Percentiles rank a stretch among this genome's conserved stretches.
Conservation (phyloP, 139 green algal genomes). For the Coelastrella sp. region DNA sequence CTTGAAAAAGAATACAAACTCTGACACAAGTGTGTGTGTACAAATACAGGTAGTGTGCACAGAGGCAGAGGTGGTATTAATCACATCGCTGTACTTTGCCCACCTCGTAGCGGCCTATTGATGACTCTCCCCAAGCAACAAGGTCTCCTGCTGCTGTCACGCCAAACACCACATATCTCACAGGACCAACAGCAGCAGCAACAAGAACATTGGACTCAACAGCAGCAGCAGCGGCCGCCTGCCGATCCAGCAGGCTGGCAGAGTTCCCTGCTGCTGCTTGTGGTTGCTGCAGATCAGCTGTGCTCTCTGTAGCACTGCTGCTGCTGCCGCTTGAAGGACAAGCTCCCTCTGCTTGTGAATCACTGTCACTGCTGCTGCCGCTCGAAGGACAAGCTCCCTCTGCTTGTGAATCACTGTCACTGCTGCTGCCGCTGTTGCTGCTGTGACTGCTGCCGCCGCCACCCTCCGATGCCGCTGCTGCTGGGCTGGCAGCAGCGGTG, state of each 20-base stretch:
- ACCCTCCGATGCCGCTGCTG: no score
- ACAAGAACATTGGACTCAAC: background rate
- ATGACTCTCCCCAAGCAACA: constrained; percentile 8
- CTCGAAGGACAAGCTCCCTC: no score
- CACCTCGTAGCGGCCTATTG: constrained; percentile 11
- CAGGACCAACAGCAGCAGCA: constrained; percentile 11
- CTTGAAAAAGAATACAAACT: no score
- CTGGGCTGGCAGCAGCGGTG: background rate
- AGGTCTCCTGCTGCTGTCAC: constrained; percentile 28
- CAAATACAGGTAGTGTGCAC: no score
- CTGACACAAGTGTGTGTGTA: no score
- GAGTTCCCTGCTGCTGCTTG: background rate
- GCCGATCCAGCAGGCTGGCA: background rate
- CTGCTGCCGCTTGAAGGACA: background rate
- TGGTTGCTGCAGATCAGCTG: background rate
- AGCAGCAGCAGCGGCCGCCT: background rate
- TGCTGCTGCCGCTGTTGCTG: background rate
- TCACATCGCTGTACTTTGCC: background rate
- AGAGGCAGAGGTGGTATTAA: no score
- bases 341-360: background rate
- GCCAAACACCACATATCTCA: constrained; percentile 12
- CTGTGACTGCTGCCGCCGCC: no score
- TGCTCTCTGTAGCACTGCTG: background rate
- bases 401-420: background rate
- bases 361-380: background rate